These are phyloP conservation scores for Zasmidium cellare DNA, from an alignment of 2,329 filamentous ascomycete species.

Conservation along the genomic window DNA sequence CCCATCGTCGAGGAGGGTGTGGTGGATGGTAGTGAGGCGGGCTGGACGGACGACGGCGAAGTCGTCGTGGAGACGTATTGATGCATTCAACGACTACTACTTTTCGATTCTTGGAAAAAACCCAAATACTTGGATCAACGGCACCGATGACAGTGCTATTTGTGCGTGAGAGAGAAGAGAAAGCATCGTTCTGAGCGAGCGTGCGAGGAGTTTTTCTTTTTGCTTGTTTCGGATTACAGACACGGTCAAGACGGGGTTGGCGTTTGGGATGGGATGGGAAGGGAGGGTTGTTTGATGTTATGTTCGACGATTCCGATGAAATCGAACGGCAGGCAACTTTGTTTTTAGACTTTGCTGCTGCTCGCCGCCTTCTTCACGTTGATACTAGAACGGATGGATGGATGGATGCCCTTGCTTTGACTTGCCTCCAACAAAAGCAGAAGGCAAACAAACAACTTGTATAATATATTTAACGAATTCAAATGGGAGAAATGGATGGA, in stretches of 20 bases:
- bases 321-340: no score
- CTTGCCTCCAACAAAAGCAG: neutral
- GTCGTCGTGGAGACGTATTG: slow-evolving; percentile 37
- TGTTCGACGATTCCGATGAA: neutral
- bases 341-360: no score
- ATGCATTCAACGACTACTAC: slow-evolving; percentile 5
- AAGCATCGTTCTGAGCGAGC: no score
- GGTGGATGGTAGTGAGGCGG: slow-evolving; percentile 35
- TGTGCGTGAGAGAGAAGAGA: no score
- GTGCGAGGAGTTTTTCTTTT: neutral
- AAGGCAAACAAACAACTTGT: neutral
- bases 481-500: neutral
- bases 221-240: neutral
- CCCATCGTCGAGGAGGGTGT: slow-evolving; percentile 28
- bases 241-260: neutral
- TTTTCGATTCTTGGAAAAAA: neutral
- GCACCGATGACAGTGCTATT: neutral
- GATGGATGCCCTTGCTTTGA: no score
- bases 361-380: no score
- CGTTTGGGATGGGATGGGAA: neutral
- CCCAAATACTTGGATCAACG: neutral
- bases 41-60: slow-evolving; percentile 39
- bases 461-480: neutral
- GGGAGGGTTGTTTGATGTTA: neutral
- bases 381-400: no score